Percentiles rank a stretch among this genome's conserved stretches.
phyloP scores from a whole-genome alignment of 2,329 filamentous ascomycete genomes.

The Monilinia polystroma region DNA sequence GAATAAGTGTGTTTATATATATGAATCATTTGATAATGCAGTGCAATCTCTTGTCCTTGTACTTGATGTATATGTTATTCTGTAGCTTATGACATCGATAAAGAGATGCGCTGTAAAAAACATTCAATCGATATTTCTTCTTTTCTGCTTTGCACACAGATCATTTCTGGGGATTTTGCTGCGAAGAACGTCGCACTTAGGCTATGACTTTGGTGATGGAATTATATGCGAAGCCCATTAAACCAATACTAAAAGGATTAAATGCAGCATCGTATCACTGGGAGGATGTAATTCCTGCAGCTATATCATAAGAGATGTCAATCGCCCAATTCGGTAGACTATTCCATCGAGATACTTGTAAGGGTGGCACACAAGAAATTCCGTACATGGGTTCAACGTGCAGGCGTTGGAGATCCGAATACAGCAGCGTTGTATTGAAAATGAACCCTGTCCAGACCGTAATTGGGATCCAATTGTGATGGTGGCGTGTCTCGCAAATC shows the following conservation, averaged over 20 bases:
- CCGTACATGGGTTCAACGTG: neutral
- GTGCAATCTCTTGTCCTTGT: neutral
- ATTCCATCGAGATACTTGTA: neutral
- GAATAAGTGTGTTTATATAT: neutral
- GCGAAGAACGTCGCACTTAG: neutral
- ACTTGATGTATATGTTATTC: neutral
- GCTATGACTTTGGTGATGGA: neutral
- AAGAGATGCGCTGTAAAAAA: neutral
- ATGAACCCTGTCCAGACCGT: neutral
- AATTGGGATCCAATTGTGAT: conserved; percentile 2
- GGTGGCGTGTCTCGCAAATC: neutral
- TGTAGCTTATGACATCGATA: neutral
- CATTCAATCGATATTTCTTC: neutral
- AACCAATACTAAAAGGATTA: neutral
- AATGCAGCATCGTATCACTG: neutral
- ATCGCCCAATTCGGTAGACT: conserved; percentile 1
- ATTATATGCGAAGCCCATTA: neutral
- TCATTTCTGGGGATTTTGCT: too few species aligned
- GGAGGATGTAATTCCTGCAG: neutral
- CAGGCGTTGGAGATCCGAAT: neutral
- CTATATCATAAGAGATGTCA: neutral
- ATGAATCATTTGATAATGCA: neutral
- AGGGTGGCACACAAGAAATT: neutral
- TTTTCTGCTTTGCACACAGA: neutral
- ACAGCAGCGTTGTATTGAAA: conserved; percentile 4